Evolutionary conservation across 148 eudicot species (phyloP), one percentile per base, ranked within the genome.

Genomic region (Simmondsia chinensis): DNA sequence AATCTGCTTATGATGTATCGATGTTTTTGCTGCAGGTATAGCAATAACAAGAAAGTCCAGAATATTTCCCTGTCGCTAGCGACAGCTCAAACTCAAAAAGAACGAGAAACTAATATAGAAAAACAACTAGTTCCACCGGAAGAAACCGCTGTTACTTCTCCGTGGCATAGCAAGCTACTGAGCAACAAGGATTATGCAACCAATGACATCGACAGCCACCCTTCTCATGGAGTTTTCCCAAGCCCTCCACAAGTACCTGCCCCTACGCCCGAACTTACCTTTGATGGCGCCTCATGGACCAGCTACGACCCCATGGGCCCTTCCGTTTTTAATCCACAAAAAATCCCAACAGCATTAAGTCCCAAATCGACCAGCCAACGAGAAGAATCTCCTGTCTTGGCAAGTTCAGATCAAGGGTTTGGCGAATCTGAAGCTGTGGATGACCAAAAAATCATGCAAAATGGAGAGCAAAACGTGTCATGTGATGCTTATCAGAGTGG

Each of bases 11-110:
- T 10, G 14, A 10, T 53, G 24, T 19, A 6, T 6, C 5, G n/a
- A n/a, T n/a, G n/a, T 12, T 17, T 25, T 8, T 17, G 34, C 13
- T 40, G 46, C 67, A 73, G 78, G 67, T 73, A 73, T 46, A 46
- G 45, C 46, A 50, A 39, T 33, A 64, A 25, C 52, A 73, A 48
- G 63, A 64, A 57, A 36, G 26, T 49, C 21, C 29, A 20, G 50
- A 36, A 56, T 17, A 35, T 54, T 40, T 46, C 48, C 21, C 33
- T 47, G 14, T 24, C 61, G 25, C 20, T 52, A 8, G 39, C 26
- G 10, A 35, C 21, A 44, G 51, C 34, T 23, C 43, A 28, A 21
- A 45, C 48, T 6, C 58, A 66, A 39, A 19, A 13, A 13, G 32
- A 58, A 46, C 69, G 22, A 24, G 35, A 17, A 33, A 27, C 43